phyloP scores from a whole-genome alignment of 108 stramenopile genomes.

The Nitzschia sp. region DNA sequence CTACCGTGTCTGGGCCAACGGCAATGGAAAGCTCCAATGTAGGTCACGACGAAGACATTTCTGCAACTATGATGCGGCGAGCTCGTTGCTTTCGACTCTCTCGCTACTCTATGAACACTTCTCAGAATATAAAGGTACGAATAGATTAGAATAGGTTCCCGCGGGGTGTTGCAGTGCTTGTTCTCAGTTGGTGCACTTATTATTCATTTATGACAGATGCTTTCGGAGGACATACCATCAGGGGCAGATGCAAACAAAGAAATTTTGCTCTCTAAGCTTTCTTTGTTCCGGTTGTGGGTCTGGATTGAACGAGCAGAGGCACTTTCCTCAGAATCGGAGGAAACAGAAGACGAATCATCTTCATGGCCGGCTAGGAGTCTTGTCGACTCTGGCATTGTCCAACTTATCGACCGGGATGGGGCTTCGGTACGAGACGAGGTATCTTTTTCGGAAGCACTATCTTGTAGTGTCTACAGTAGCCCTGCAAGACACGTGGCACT shows the following conservation, averaged over 20 bases:
- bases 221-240: constrained; percentile 42
- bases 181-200: neutral
- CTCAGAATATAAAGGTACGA: constrained; percentile 46
- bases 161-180: too few species aligned
- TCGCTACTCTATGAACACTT: constrained; percentile 67
- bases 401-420: constrained; percentile 51
- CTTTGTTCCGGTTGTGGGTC: constrained; percentile 66
- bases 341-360: constrained; percentile 33
- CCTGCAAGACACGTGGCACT: constrained; percentile 50
- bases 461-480: constrained; percentile 66
- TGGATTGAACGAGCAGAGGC: constrained; percentile 80
- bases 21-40: constrained; percentile 18
- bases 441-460: constrained; percentile 49
- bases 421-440: constrained; percentile 37
- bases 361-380: constrained; percentile 53
- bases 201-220: constrained; percentile 22
- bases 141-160: too few species aligned
- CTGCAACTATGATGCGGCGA: constrained; percentile 75
- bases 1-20: constrained; percentile 37
- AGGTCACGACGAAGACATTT: constrained; percentile 57
- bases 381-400: constrained; percentile 61
- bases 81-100: constrained; percentile 46
- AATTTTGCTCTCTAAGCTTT: neutral
- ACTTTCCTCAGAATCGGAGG: constrained; percentile 40
- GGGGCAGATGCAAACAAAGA: neutral